Evolutionary conservation across 2,329 filamentous ascomycete species (phyloP).

Genomic region (Calonectria naviculata): DNA sequence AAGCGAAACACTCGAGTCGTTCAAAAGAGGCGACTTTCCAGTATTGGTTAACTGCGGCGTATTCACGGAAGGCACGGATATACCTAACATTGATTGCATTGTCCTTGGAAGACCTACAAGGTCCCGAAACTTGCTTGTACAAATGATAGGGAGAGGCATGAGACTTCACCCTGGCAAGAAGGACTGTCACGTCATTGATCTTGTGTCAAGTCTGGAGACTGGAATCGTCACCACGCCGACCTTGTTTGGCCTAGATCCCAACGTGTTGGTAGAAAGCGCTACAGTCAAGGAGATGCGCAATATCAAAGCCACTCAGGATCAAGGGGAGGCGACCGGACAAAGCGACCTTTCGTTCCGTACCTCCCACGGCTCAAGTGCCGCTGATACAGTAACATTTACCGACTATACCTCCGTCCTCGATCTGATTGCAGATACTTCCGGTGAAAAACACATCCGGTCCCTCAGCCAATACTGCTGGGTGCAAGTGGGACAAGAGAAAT

Average conservation of each 20-base stretch:
- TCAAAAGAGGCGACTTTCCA: conserved; percentile 81
- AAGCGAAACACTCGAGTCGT: conserved; percentile 77
- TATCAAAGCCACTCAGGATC: conserved; percentile 61
- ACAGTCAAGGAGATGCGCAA: conserved; percentile 70
- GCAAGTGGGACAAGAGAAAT: conserved; percentile 75
- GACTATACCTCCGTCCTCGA: conserved; percentile 95
- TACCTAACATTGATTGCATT: conserved; percentile 96
- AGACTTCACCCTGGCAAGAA: conserved; percentile 82
- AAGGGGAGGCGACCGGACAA: conserved; percentile 46
- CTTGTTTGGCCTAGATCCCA: conserved; percentile 90
- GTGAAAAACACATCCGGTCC: conserved; percentile 81
- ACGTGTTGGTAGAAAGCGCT: conserved; percentile 77
- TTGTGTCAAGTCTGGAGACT: conserved; percentile 86
- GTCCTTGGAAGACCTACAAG: conserved; percentile 88
- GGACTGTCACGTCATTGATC: conserved; percentile 95
- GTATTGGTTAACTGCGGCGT: conserved; percentile 95
- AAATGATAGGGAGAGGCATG: conserved; percentile 98
- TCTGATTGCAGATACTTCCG: conserved; percentile 83
- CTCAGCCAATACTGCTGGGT: conserved; percentile 88
- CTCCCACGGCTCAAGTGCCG: conserved; percentile 24
- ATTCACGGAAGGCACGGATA: conserved; percentile 97
- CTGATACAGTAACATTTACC: conserved; percentile 76
- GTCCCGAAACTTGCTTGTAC: conserved; percentile 92
- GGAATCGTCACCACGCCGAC: conserved; percentile 93
- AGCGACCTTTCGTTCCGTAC: conserved; percentile 23